Conservation (phyloP, 2,329 filamentous ascomycete genomes). For the Fusarium citri region DNA sequence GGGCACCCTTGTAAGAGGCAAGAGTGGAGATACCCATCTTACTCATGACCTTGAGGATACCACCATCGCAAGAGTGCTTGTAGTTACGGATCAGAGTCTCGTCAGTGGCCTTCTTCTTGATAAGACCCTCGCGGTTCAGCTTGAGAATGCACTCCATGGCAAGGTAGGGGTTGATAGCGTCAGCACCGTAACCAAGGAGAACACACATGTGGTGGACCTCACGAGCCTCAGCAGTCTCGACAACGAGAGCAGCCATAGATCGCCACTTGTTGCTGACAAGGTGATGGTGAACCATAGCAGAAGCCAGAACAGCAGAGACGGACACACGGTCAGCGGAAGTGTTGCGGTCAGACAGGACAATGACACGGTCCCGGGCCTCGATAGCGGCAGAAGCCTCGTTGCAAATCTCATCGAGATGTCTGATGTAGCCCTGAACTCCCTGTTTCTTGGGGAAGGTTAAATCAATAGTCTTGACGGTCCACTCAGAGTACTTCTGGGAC, state of each 20-base stretch:
- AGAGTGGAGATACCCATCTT: slow-evolving; percentile 99
- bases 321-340: slow-evolving; percentile 84
- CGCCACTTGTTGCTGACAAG: slow-evolving; percentile 96
- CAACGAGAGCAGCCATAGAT: slow-evolving; percentile 84
- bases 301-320: slow-evolving; percentile 87
- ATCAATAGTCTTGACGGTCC: slow-evolving; percentile 91
- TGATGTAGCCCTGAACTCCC: slow-evolving; percentile 85
- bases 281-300: slow-evolving; percentile 94
- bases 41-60: slow-evolving; percentile 98
- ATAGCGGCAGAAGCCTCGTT: slow-evolving; percentile 86
- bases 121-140: slow-evolving; percentile 92
- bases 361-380: slow-evolving; percentile 83
- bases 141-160: slow-evolving; percentile 97
- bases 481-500: slow-evolving; percentile 75
- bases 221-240: slow-evolving; percentile 94
- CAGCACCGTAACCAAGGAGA: slow-evolving; percentile 93
- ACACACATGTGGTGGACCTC: slow-evolving; percentile 99
- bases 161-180: slow-evolving; percentile 94
- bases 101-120: slow-evolving; percentile 87
- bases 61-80: slow-evolving; percentile 95
- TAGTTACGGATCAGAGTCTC: slow-evolving; percentile 93
- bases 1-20: slow-evolving; percentile 95
- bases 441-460: slow-evolving; percentile 91
- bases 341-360: slow-evolving; percentile 89
- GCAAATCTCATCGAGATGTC: slow-evolving; percentile 89